phyloP scores from a whole-genome alignment of 1,284 basidiomycete genomes.

The Pterula multifida region DNA sequence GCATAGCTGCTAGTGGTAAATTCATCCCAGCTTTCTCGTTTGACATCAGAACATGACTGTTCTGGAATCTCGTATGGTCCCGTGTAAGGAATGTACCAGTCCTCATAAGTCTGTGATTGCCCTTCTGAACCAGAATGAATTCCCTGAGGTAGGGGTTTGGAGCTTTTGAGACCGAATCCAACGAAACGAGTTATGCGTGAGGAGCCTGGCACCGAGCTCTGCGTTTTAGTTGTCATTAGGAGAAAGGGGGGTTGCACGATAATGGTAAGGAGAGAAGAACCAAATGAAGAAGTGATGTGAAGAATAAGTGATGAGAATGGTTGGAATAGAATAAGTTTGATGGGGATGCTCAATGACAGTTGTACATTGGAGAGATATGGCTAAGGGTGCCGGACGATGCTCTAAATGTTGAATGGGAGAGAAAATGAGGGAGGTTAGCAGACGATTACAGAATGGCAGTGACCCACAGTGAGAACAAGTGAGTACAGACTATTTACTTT shows the following conservation, averaged over 20 bases:
- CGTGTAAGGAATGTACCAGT: conserved; percentile 56
- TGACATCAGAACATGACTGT: conserved; percentile 14
- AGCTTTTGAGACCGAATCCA: conserved; percentile 12
- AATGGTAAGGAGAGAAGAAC: neutral
- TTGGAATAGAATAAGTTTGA: neutral
- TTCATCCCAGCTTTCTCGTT: conserved; percentile 32
- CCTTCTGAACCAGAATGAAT: conserved; percentile 8
- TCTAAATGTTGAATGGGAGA: too few species aligned
- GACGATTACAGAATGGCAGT: neutral
- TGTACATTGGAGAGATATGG: too few species aligned
- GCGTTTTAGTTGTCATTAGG: conserved; percentile 15
- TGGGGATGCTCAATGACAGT: too few species aligned
- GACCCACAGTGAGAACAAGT: too few species aligned
- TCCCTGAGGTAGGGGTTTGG: conserved; percentile 13
- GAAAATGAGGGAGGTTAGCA: neutral
- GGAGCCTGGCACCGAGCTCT: conserved; percentile 17
- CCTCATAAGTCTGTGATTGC: conserved; percentile 24
- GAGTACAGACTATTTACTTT: too few species aligned
- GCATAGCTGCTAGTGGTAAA: conserved; percentile 13
- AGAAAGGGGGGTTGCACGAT: neutral
- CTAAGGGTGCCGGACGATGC: too few species aligned
- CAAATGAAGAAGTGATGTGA: neutral
- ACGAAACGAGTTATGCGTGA: conserved; percentile 22
- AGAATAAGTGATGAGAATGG: conserved; percentile 1
- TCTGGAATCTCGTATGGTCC: conserved; percentile 36